A percentile compares a stretch with the other conserved stretches of the same genome.
Evolutionary conservation across 768 basidiomycete species (phyloP).

Genomic region (Rhizopogon sp.): DNA sequence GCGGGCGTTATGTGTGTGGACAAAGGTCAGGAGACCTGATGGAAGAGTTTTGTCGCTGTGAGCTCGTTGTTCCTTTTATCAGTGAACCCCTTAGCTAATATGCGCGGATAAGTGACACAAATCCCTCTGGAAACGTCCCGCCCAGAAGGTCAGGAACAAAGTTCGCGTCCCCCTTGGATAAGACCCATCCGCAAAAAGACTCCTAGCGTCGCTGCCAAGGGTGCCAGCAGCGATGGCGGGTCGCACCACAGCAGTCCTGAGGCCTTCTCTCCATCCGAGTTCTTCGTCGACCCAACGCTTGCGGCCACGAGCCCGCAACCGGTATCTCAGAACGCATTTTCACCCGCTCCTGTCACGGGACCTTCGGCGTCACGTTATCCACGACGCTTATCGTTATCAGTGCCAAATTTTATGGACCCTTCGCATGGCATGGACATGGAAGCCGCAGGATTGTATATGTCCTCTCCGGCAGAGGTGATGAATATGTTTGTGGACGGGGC

Average conservation of each 20-base stretch:
- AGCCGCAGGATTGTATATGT: slow-evolving; percentile 46
- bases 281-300: slow-evolving; percentile 46
- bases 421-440: slow-evolving; percentile 43
- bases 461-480: slow-evolving; percentile 52
- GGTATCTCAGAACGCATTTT: slow-evolving; percentile 10
- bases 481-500: slow-evolving; percentile 51
- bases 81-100: slow-evolving; percentile 6
- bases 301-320: slow-evolving; percentile 22
- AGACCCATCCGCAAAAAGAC: slow-evolving; percentile 82
- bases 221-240: slow-evolving; percentile 38
- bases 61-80: slow-evolving; percentile 16
- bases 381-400: slow-evolving; percentile 20
- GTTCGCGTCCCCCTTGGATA: slow-evolving; percentile 76
- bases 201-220: slow-evolving; percentile 41
- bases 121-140: slow-evolving; percentile 76
- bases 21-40: slow-evolving; percentile 87
- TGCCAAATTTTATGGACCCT: slow-evolving; percentile 24
- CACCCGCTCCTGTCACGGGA: slow-evolving; percentile 14
- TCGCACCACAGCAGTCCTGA: slow-evolving; percentile 56
- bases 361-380: slow-evolving; percentile 17
- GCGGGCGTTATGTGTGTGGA: slow-evolving; percentile 89
- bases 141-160: slow-evolving; percentile 43
- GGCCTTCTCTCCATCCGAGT: slow-evolving; percentile 59
- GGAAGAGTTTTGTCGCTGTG: slow-evolving; percentile 91
- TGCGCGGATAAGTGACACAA: slow-evolving; percentile 55